Percentiles rank a stretch among this genome's conserved stretches.
These are phyloP conservation scores for Fusarium lateritium DNA, from an alignment of 2,329 filamentous ascomycete species.

Conservation along the genomic window DNA sequence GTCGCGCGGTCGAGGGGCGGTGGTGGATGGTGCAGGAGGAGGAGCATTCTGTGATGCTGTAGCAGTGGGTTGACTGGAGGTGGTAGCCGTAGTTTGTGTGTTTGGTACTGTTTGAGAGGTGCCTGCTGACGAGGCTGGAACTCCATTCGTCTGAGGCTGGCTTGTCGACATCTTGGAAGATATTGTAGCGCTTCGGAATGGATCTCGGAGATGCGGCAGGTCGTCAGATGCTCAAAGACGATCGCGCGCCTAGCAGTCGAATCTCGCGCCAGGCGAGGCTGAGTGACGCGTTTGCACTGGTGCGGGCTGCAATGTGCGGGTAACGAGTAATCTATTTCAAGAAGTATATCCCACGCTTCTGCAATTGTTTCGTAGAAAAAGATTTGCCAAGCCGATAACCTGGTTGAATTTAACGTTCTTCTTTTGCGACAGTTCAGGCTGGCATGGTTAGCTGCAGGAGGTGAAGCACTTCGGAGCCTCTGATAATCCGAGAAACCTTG, in stretches of 20 bases:
- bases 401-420: constrained; percentile 12
- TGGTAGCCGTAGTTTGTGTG: constrained; percentile 53
- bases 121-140: constrained; percentile 58
- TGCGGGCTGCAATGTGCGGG: not conserved
- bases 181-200: not conserved
- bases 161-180: constrained; percentile 53
- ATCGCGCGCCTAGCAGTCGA: constrained; percentile 19
- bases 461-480: constrained; percentile 23
- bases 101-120: constrained; percentile 56
- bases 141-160: constrained; percentile 69
- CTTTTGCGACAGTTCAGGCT: constrained; percentile 17
- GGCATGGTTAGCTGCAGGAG: constrained; percentile 14
- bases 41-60: constrained; percentile 45
- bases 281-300: constrained; percentile 1
- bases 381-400: constrained; percentile 9
- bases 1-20: constrained; percentile 78
- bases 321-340: not conserved
- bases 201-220: constrained; percentile 3
- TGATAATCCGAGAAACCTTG: constrained; percentile 43
- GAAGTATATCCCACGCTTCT: not conserved
- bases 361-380: not conserved
- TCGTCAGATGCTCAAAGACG: constrained; percentile 3
- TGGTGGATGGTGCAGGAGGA: constrained; percentile 53
- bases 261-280: constrained; percentile 8
- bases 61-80: constrained; percentile 47